Base-by-base conservation (phyloP, 495 filamentous ascomycete genomes). In the Xylona heveae region DNA sequence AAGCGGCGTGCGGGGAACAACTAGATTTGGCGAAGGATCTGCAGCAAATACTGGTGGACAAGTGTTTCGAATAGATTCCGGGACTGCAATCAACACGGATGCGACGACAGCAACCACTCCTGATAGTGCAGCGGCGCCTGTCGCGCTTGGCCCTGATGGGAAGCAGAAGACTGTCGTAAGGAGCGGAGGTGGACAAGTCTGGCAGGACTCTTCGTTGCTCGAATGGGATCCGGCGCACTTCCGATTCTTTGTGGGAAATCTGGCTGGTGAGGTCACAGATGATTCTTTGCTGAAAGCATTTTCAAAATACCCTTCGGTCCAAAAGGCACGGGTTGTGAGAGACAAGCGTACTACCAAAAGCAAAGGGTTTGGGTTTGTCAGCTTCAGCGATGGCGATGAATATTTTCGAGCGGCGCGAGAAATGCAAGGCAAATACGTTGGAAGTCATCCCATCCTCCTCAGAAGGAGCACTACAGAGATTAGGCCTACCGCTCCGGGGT, bases 391-490 rank as follows among this genome's bases (percentile, higher is more conserved):
- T 47, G 77, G 82, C 3, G 88, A 97, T 44, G 82, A 94, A 45
- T 94, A 84, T 52, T 95, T 95, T 60, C 63, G 71, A 34, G 84
- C 88, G 0, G 85, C 78, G 39, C 75, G 83, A 55, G 90, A 95
- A 54, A 97, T 97, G 90, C 74, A 94, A 49, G 83, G 84, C 28
- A 95, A 97, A 58, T 97, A 97, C 49, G 95, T 97, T 50, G 88
- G 90, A 24, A 91, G 81, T 44, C 88, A 95, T 52, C 88, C 88
- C 1, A 71, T 97, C 6, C 57, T 78, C 26, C 59, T 95, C 37
- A 71, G 75, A 50, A 73, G 83, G 44, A 79, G 78, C 45, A 92
- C 72, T 29, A 92, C 90, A 17, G 84, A 95, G 54, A 74, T 95
- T 45, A 78, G 75, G 41, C 70, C 77, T 10, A 60, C 66, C 15